These are phyloP conservation scores for Neltuma alba DNA, from an alignment of 306 rosid species.

Conservation along the genomic window DNA sequence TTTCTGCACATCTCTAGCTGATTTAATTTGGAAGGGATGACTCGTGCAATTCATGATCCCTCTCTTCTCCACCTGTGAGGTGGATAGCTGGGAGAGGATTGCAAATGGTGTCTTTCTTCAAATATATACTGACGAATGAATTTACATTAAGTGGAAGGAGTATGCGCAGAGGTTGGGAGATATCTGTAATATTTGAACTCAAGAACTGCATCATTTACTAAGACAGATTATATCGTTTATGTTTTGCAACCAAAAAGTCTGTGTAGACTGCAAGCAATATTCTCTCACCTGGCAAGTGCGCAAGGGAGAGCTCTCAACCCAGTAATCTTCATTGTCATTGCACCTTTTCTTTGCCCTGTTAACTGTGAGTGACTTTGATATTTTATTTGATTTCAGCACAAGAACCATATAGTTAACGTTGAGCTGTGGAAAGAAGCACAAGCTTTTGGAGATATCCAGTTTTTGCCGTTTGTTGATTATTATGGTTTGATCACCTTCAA, in stretches of 20 bases:
- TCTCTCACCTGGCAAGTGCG: constrained; percentile 5
- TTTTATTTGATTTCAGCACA: constrained; percentile 66
- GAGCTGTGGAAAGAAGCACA: constrained; percentile 92
- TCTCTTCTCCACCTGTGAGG: background rate
- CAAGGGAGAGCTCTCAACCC: constrained; percentile 13
- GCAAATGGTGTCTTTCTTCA: constrained; percentile 17
- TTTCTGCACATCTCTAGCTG: background rate
- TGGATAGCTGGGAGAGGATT: constrained; percentile 14
- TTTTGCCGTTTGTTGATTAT: constrained; percentile 95
- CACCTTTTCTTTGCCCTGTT: background rate
- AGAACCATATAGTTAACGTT: constrained; percentile 70
- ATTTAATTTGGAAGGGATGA: constrained; percentile 3
- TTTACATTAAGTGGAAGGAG: constrained; percentile 22
- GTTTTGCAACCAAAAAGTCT: background rate
- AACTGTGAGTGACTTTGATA: constrained; percentile 25
- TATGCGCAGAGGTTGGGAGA: constrained; percentile 17
- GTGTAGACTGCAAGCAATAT: background rate
- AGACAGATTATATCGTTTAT: background rate
- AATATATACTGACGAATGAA: constrained; percentile 18
- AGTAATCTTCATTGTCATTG: constrained; percentile 19
- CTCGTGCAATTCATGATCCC: background rate
- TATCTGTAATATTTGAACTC: constrained; percentile 15
- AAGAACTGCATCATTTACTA: constrained; percentile 9
- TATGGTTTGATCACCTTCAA: constrained; percentile 86
- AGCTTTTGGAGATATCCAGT: constrained; percentile 85